Base-by-base conservation (phyloP, 2,329 filamentous ascomycete genomes). In the Aspergillus brasiliensis region DNA sequence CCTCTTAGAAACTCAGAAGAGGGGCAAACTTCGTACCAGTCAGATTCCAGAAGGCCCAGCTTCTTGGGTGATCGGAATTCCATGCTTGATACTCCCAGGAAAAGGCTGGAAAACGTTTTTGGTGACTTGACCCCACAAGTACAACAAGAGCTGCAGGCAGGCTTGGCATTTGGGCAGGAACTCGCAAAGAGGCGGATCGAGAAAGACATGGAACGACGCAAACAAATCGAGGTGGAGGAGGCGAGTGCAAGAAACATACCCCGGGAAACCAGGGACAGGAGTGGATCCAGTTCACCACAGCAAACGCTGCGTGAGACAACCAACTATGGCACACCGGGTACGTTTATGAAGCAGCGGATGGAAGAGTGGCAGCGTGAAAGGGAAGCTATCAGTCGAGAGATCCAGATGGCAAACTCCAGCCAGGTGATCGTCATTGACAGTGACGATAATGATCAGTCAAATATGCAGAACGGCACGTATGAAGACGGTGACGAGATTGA, bases 391-490 rank as follows among this genome's bases (percentile, higher is more conserved):
- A 80, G 78, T 59, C 73, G 71, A 21, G 71, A 80, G 53, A 81
- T 81, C 49, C 67, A 78, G 25, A 70, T 74, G 66, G 76, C 79
- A 13, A 79, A 76, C 55, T 67, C 73, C 11, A 77, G 72, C 49
- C 73, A 78, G 57, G 73, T 81, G 38, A 78, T 82, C 61, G 73
- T 80, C 28, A 76, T 82, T 61, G 70, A 77, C 48, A 80, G 77
- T 47, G 78, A 79, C 63, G 68, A 71, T 17, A 67, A 67, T 46
- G 67, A 46, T 6, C 48, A 62, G 5, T 59, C 57, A 28, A 60
- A 60, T 51, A 5, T 34, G 2, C 55, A 57, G 27, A 59, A 48
- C 17, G 40, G 44, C n/a, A 48, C 56, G 11, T 34, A 34, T 13
- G 52, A 46, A 34, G 15, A n/a, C n/a, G 60, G 40, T 25, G 34